Conservation (phyloP, 2,329 filamentous ascomycete genomes). For the Ascochyta viciae-villosae region DNA sequence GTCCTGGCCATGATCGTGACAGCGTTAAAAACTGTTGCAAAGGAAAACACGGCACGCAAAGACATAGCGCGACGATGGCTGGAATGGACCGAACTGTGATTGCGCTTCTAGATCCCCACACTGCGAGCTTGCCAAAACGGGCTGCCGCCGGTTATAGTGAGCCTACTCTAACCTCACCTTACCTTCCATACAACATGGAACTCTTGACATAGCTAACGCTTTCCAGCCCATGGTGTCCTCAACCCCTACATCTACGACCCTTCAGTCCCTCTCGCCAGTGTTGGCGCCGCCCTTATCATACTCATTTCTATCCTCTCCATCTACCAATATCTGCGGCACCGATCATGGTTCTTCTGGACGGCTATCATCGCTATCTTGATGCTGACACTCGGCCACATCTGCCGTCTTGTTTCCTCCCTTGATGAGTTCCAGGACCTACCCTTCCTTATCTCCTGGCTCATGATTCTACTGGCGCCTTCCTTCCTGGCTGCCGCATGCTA, state of each 20-base stretch:
- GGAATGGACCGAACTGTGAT: constrained; percentile 2
- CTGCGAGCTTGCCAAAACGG: constrained; percentile 34
- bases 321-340: constrained; percentile 45
- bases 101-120: constrained; percentile 16
- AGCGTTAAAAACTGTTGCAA: constrained; percentile 3
- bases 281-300: constrained; percentile 53
- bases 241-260: constrained; percentile 60
- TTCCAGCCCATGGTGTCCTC: constrained; percentile 27
- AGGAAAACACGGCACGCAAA: background rate
- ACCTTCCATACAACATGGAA: background rate
- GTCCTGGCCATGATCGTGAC: constrained; percentile 19
- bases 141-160: constrained; percentile 29
- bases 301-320: constrained; percentile 41
- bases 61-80: constrained; percentile 25
- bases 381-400: constrained; percentile 61
- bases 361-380: constrained; percentile 47
- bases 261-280: constrained; percentile 52
- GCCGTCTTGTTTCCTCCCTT: constrained; percentile 53
- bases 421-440: constrained; percentile 45
- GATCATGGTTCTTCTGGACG: constrained; percentile 48
- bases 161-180: constrained; percentile 12
- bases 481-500: constrained; percentile 61
- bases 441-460: constrained; percentile 52
- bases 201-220: constrained; percentile 8
- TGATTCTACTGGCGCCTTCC: constrained; percentile 58